Base-by-base conservation (phyloP, 768 basidiomycete species). In the Boletus reticulatus region DNA sequence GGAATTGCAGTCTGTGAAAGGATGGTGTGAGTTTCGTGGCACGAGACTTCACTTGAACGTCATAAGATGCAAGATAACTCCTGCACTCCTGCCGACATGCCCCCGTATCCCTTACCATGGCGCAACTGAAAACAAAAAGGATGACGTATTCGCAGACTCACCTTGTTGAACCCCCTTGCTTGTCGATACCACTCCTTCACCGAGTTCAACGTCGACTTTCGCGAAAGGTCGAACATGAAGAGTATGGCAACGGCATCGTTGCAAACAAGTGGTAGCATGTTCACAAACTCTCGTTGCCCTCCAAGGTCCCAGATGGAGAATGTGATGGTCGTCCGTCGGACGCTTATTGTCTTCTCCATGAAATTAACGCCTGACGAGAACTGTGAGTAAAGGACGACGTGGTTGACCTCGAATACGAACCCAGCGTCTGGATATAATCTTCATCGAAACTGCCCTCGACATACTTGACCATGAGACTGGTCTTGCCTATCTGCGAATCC, bases 181-280 rank as follows among this genome's bases (percentile, higher is more conserved):
- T 99, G 97, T 65, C 97, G 83, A 80, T 98, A 99, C 97, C 97
- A 99, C 74, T 99, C 97, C 75, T 98, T 98, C 65, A 99, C 94
- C 54, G 93, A 96, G 75, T 98, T 98, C 59, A 99, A 75, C 42
- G 97, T 99, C 57, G 92, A 92, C 75, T 98, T 98, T 63, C 97
- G 86, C 56, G 93, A 94, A 44, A 99, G 82, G 77, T 99, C 97
- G 71, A 99, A 99, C 97, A 98, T 98, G 85, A 98, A 99, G 45
- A 99, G 80, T 67, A 99, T 96, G 39, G 97, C 97, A 55, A 98
- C 95, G n/a, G 97, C 96, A 65, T 98, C 96, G 69, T 98, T 98
- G 75, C 94, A 98, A 61, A 98, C 96, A 43, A 98, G 83, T 17
- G 96, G 96, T 36, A 98, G 78, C 95, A 98, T 98, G 75, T 96